Percentiles rank a stretch among this genome's conserved stretches.
phyloP scores from a whole-genome alignment of 169 alveolate species.

The Plasmodium yoelii region DNA sequence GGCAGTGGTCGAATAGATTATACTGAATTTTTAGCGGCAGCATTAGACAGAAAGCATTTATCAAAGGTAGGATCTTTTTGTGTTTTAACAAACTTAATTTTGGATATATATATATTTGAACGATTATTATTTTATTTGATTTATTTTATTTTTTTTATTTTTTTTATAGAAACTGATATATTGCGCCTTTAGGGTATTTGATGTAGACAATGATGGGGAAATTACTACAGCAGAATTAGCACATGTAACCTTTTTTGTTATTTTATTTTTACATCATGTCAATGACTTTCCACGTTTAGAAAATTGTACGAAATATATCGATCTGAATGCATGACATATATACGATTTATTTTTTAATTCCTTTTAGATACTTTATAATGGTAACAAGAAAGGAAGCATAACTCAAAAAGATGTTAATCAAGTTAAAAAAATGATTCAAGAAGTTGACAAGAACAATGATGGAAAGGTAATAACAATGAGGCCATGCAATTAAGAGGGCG shows the following conservation, averaged over 20 bases:
- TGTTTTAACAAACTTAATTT: background rate
- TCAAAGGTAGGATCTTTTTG: conserved; percentile 20
- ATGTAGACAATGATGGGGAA: conserved; percentile 87
- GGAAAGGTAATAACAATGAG: conserved; percentile 55
- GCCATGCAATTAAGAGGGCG: background rate
- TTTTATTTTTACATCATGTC: conserved; percentile 1
- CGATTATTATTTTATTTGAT: background rate
- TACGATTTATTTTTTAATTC: background rate
- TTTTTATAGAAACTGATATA: conserved; percentile 72
- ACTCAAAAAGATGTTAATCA: conserved; percentile 64
- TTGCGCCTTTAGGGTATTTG: conserved; percentile 88
- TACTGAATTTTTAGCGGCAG: conserved; percentile 89
- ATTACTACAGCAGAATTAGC: conserved; percentile 85
- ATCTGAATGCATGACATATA: background rate
- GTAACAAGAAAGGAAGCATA: conserved; percentile 72
- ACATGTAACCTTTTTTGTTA: conserved; percentile 63
- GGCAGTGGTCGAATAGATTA: conserved; percentile 91
- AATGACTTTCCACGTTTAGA: too few species aligned
- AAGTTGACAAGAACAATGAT: conserved; percentile 81
- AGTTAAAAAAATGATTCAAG: conserved; percentile 80
- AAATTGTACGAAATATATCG: too few species aligned
- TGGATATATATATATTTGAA: background rate
- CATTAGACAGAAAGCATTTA: conserved; percentile 79
- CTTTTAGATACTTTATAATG: conserved; percentile 72
- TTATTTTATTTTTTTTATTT: conserved; percentile 18